Evolutionary conservation across 305 asterid species (phyloP).

Genomic region (Fraxinus sp.): DNA sequence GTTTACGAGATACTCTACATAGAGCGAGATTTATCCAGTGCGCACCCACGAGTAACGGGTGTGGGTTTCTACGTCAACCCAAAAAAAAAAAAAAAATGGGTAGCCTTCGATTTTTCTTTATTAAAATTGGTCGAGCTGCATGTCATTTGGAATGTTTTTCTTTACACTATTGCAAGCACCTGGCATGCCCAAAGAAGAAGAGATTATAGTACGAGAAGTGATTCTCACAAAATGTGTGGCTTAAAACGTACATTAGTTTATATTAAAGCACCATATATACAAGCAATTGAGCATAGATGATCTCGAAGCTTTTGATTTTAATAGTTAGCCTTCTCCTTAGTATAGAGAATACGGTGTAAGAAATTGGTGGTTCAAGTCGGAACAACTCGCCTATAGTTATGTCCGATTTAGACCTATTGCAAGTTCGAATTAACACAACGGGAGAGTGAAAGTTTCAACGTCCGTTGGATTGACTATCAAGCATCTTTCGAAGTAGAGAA

Average conservation of each 20-base stretch:
- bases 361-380: not conserved
- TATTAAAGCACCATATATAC: not conserved
- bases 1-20: too few species aligned
- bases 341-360: too few species aligned
- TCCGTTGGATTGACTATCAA: not conserved
- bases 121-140: not conserved
- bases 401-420: not conserved
- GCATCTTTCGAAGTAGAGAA: slow-evolving; percentile 1
- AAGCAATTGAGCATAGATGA: not conserved
- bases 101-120: not conserved
- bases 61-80: too few species aligned
- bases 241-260: too few species aligned
- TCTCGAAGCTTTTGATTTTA: not conserved
- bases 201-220: too few species aligned
- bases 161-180: too few species aligned
- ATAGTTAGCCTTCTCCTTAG: not conserved
- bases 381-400: not conserved
- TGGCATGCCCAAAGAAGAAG: too few species aligned
- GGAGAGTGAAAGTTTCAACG: not conserved
- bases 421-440: not conserved
- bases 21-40: too few species aligned
- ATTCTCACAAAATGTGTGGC: not conserved
- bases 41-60: too few species aligned
- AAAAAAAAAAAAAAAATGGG: too few species aligned
- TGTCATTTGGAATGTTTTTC: not conserved